Conservation (phyloP, 2,329 filamentous ascomycete genomes). For the Aspergillus versicolor region DNA sequence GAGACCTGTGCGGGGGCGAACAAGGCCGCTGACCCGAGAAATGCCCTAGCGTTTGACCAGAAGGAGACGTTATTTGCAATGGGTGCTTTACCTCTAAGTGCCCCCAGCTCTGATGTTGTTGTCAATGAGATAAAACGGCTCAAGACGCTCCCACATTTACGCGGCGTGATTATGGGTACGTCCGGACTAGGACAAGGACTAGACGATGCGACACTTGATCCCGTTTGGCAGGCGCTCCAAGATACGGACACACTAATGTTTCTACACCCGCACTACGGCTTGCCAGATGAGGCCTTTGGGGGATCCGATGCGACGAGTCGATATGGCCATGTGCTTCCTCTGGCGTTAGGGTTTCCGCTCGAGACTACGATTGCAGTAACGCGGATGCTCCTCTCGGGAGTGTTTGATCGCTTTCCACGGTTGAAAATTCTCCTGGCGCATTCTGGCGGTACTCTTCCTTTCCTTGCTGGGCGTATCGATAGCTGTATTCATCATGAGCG, state of each 20-base stretch:
- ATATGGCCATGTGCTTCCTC: constrained; percentile 83
- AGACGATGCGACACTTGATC: constrained; percentile 72
- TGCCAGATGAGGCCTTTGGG: constrained; percentile 78
- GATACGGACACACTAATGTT: constrained; percentile 68
- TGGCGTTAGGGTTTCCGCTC: constrained; percentile 84
- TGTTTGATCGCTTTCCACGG: constrained; percentile 72
- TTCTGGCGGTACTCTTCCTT: constrained; percentile 83
- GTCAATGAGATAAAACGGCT: constrained; percentile 63
- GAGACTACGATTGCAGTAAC: constrained; percentile 90
- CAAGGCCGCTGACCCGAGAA: constrained; percentile 19
- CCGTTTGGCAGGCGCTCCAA: constrained; percentile 70
- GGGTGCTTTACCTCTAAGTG: constrained; percentile 75
- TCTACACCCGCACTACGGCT: constrained; percentile 87
- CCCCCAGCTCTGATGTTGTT: constrained; percentile 60
- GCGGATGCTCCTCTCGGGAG: constrained; percentile 80
- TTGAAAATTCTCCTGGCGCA: constrained; percentile 80
- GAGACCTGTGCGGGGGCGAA: constrained; percentile 61
- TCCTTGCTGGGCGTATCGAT: constrained; percentile 83
- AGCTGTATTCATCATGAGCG: constrained; percentile 83
- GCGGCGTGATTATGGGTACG: constrained; percentile 87
- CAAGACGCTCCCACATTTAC: constrained; percentile 62
- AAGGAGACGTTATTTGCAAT: constrained; percentile 77
- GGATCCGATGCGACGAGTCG: constrained; percentile 66
- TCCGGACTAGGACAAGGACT: constrained; percentile 76
- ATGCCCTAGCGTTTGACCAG: constrained; percentile 36